Evolutionary conservation across 2,329 filamentous ascomycete species (phyloP).

Genomic region (Colletotrichum ledebouriae): DNA sequence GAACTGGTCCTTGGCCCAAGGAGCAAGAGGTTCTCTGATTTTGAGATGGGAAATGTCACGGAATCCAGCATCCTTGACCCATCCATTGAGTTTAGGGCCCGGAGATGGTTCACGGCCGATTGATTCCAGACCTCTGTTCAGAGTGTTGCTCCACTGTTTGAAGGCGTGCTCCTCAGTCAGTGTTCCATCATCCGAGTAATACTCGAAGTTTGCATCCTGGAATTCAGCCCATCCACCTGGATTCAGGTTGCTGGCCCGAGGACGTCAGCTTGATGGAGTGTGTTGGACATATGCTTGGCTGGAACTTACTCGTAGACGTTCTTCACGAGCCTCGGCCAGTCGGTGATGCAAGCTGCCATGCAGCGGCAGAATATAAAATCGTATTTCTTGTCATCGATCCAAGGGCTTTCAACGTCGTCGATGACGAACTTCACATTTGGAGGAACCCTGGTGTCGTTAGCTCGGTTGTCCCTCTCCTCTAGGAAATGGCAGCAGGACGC

Average conservation of each 20-base stretch:
- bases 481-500: too few relatives aligned
- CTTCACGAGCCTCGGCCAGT: constrained; percentile 48
- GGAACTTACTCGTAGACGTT: constrained; percentile 45
- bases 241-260: constrained; percentile 47
- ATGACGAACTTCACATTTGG: constrained; percentile 54
- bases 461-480: too few relatives aligned
- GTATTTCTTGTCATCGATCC: constrained; percentile 46
- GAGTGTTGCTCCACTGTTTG: constrained; percentile 38
- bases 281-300: too few relatives aligned
- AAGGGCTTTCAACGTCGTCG: constrained; percentile 51
- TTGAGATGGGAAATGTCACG: constrained; percentile 48
- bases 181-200: constrained; percentile 45
- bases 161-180: constrained; percentile 34
- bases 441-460: constrained; percentile 44
- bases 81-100: constrained; percentile 43
- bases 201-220: constrained; percentile 44
- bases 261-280: not conserved
- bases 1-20: constrained; percentile 47
- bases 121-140: constrained; percentile 49
- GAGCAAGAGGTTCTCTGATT: constrained; percentile 53
- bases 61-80: constrained; percentile 55
- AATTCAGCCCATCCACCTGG: constrained; percentile 52
- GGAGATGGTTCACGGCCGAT: constrained; percentile 41
- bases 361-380: constrained; percentile 55
- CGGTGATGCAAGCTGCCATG: constrained; percentile 50